phyloP scores from a whole-genome alignment of 1,284 basidiomycete species.

The Coniferiporia weirii region DNA sequence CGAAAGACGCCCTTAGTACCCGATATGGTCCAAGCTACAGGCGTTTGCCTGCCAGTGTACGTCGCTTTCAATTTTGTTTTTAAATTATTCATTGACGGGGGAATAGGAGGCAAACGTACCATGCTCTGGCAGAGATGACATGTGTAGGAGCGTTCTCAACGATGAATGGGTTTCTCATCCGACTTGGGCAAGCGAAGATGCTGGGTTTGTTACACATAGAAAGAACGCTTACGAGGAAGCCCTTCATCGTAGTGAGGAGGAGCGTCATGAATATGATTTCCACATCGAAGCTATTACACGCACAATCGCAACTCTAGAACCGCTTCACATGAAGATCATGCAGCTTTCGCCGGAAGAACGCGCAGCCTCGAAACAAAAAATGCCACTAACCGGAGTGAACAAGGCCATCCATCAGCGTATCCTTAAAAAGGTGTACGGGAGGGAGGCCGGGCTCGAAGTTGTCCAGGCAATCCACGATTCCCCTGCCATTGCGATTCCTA shows the following conservation, averaged over 20 bases:
- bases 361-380: slow-evolving; percentile 81
- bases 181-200: slow-evolving; percentile 90
- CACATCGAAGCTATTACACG: slow-evolving; percentile 97
- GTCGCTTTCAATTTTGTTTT: slow-evolving; percentile 26
- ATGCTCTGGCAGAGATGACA: slow-evolving; percentile 93
- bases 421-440: slow-evolving; percentile 96
- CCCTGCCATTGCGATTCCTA: slow-evolving; percentile 88
- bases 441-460: slow-evolving; percentile 83
- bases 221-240: slow-evolving; percentile 98
- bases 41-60: slow-evolving; percentile 72
- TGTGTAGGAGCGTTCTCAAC: slow-evolving; percentile 95
- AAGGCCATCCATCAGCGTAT: slow-evolving; percentile 93
- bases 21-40: slow-evolving; percentile 85
- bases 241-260: slow-evolving; percentile 95
- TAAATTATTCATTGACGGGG: slow-evolving; percentile 9
- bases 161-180: slow-evolving; percentile 97
- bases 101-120: slow-evolving; percentile 79
- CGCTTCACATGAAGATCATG: slow-evolving; percentile 85
- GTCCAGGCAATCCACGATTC: slow-evolving; percentile 90
- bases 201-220: slow-evolving; percentile 85
- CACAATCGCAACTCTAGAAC: slow-evolving; percentile 89
- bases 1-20: slow-evolving; percentile 53
- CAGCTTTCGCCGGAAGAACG: slow-evolving; percentile 82
- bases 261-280: slow-evolving; percentile 98
- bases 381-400: slow-evolving; percentile 84